Conservation (phyloP, 1,284 basidiomycete species). For the Malassezia japonica region DNA sequence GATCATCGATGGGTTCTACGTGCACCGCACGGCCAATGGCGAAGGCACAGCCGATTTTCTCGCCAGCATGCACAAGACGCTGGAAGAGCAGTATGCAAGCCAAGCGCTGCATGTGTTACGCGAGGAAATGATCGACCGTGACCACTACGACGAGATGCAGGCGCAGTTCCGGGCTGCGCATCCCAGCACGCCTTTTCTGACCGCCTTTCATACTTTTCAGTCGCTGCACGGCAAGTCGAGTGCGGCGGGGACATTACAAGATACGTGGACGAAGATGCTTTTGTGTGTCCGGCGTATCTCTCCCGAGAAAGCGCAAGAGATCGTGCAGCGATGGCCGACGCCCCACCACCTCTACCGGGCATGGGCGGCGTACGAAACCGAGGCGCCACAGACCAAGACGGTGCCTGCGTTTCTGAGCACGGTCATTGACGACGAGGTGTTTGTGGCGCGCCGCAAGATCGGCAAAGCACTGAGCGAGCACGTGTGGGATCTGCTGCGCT, state of each 20-base stretch:
- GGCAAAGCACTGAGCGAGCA: constrained; percentile 9
- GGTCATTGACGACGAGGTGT: not conserved
- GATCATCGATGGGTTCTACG: constrained; percentile 54
- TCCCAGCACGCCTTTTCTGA: constrained; percentile 48
- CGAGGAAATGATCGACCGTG: constrained; percentile 46
- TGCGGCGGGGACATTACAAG: constrained; percentile 50
- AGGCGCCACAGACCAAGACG: not conserved
- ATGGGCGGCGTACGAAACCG: constrained; percentile 27
- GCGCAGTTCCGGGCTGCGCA: constrained; percentile 46
- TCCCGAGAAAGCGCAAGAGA: constrained; percentile 52
- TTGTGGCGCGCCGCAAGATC: constrained; percentile 8
- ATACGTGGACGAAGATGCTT: constrained; percentile 54
- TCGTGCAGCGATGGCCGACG: constrained; percentile 53
- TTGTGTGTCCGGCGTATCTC: constrained; percentile 53
- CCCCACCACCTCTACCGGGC: constrained; percentile 50
- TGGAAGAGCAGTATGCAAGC: constrained; percentile 45
- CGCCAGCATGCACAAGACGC: constrained; percentile 51
- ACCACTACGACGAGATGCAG: constrained; percentile 47
- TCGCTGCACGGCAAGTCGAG: constrained; percentile 52
- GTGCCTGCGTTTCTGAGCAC: not conserved
- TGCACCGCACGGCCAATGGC: constrained; percentile 53
- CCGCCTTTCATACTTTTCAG: constrained; percentile 52
- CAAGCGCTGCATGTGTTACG: constrained; percentile 51
- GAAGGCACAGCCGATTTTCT: constrained; percentile 54
- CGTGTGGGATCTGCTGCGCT: constrained; percentile 5